Conservation (phyloP, 129 eudicot genomes). For the Gnaphalium uliginosum region DNA sequence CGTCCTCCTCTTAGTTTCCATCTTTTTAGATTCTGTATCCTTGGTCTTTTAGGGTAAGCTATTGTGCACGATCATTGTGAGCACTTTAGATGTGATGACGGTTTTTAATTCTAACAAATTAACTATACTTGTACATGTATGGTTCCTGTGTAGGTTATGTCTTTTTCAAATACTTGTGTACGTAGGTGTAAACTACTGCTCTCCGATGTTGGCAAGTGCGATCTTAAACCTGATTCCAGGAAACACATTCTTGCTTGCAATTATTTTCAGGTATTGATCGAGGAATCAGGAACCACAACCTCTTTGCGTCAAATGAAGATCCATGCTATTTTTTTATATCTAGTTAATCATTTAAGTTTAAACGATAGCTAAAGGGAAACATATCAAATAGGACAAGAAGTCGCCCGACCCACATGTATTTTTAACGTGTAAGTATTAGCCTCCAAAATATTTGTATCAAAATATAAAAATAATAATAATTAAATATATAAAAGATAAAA, state of each 20-base stretch:
- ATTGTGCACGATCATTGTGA: neutral
- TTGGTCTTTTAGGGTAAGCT: slow-evolving; percentile 39
- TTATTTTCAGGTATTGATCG: slow-evolving; percentile 16
- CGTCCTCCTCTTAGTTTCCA: slow-evolving; percentile 25
- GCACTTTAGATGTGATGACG: neutral
- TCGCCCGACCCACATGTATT: neutral
- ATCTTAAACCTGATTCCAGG: no score
- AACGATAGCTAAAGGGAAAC: neutral
- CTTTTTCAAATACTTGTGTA: slow-evolving; percentile 28
- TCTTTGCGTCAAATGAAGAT: neutral
- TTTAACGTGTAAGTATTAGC: neutral
- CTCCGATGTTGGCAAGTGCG: no score
- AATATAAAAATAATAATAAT: no score
- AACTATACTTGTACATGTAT: no score
- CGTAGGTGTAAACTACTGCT: slow-evolving; percentile 39
- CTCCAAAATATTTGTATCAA: neutral
- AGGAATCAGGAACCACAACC: no score
- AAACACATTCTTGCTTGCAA: slow-evolving; percentile 31
- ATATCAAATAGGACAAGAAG: neutral
- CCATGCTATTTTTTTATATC: no score
- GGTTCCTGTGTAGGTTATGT: slow-evolving; percentile 27
- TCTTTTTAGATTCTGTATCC: slow-evolving; percentile 28
- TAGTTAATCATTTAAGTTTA: no score
- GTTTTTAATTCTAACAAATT: neutral
- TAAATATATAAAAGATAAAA: no score